Conservation (phyloP, 768 basidiomycete species). For the Scleroderma bovista region DNA sequence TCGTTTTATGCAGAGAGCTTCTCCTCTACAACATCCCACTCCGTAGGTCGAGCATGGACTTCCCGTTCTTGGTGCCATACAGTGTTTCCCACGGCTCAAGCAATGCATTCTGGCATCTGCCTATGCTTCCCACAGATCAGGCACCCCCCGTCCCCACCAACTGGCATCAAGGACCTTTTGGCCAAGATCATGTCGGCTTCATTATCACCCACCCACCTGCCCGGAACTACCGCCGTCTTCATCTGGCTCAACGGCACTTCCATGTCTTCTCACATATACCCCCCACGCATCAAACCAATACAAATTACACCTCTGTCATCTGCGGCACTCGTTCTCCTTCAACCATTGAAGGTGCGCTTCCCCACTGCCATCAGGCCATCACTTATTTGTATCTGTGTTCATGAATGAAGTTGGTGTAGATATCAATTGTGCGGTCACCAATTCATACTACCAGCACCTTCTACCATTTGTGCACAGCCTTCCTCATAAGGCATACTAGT, state of each 20-base stretch:
- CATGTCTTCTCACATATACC: too few species aligned
- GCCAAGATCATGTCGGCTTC: too few species aligned
- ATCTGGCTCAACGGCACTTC: too few species aligned
- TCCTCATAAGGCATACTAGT: slow-evolving; percentile 85
- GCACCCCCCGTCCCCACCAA: slow-evolving; percentile 65
- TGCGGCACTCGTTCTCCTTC: too few species aligned
- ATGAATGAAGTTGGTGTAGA: slow-evolving; percentile 95
- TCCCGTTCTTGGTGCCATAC: slow-evolving; percentile 52
- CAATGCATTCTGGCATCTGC: slow-evolving; percentile 71
- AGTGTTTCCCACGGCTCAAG: slow-evolving; percentile 51
- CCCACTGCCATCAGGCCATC: too few species aligned
- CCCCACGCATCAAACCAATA: too few species aligned
- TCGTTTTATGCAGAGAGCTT: slow-evolving; percentile 58
- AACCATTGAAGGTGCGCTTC: too few species aligned
- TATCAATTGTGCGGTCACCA: slow-evolving; percentile 87
- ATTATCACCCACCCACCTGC: too few species aligned
- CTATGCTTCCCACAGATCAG: slow-evolving; percentile 57
- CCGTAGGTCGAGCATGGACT: slow-evolving; percentile 63
- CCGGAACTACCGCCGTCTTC: too few species aligned
- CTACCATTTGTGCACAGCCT: slow-evolving; percentile 90
- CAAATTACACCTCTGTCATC: too few species aligned
- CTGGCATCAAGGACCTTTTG: too few species aligned
- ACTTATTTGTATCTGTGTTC: too few species aligned
- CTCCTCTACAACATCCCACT: slow-evolving; percentile 52
- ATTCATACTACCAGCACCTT: slow-evolving; percentile 83